Percentiles rank a stretch among this genome's conserved stretches.
Conservation (phyloP, 345 rosid genomes). For the Excoecaria agallocha region DNA sequence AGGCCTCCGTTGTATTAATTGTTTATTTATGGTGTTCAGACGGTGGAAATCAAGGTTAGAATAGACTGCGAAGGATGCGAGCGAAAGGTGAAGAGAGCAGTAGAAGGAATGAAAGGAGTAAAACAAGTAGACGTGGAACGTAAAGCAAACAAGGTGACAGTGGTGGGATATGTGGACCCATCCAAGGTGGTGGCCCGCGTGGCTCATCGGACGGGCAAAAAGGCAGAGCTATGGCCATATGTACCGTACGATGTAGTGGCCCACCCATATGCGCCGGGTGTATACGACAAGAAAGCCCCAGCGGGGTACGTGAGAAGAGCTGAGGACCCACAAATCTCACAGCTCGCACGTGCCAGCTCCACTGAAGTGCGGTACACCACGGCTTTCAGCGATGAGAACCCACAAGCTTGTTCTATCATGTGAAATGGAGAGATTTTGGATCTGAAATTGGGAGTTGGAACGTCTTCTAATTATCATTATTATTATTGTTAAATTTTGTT, state of each 20-base stretch:
- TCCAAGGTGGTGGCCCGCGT: slow-evolving; percentile 70
- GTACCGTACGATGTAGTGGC: slow-evolving; percentile 87
- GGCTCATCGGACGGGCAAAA: slow-evolving; percentile 86
- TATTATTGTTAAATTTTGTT: background rate
- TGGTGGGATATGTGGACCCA: slow-evolving; percentile 78
- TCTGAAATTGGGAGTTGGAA: no score
- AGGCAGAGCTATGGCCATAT: slow-evolving; percentile 87
- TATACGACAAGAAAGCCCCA: slow-evolving; percentile 86
- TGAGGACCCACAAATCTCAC: slow-evolving; percentile 51
- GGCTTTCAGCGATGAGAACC: slow-evolving; percentile 89
- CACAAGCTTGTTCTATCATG: slow-evolving; percentile 70
- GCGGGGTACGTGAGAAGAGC: slow-evolving; percentile 74
- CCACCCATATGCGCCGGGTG: slow-evolving; percentile 90
- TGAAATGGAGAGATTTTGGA: slow-evolving; percentile 31
- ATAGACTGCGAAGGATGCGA: slow-evolving; percentile 99
- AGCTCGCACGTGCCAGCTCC: slow-evolving; percentile 96
- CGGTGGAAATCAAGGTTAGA: slow-evolving; percentile 84
- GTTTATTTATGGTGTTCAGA: slow-evolving; percentile 38
- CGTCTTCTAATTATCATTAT: no score
- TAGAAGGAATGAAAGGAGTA: slow-evolving; percentile 92
- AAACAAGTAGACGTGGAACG: slow-evolving; percentile 73
- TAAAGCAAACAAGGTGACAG: slow-evolving; percentile 78
- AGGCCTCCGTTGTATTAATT: background rate
- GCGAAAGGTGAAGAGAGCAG: slow-evolving; percentile 68
- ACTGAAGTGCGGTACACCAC: slow-evolving; percentile 93